Evolutionary conservation across 164 flowering plant genomes (phyloP).

Genomic region (Cinnamomum chago): DNA sequence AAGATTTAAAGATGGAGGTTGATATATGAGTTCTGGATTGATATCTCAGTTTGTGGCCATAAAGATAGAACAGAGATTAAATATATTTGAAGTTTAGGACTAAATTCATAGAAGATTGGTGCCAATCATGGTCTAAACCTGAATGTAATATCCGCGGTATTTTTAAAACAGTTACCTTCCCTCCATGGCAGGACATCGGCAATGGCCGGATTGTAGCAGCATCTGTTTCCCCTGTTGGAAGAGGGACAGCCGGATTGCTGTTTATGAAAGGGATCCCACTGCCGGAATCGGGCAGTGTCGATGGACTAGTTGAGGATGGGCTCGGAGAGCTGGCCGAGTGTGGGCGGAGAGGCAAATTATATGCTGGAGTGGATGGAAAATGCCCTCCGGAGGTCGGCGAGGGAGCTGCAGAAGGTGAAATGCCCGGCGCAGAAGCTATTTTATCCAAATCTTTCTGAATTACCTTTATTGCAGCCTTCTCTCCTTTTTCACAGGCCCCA

Average conservation of each 20-base stretch:
- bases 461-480: constrained; percentile 61
- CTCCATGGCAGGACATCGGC: constrained; percentile 42
- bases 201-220: constrained; percentile 67
- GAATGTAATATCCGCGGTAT: too few relatives aligned
- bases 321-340: constrained; percentile 34
- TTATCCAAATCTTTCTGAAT: constrained; percentile 17
- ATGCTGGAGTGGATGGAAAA: constrained; percentile 36
- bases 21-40: too few relatives aligned
- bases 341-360: background rate
- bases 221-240: constrained; percentile 88
- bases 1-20: too few relatives aligned
- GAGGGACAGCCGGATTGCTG: constrained; percentile 90
- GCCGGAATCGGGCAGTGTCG: constrained; percentile 38
- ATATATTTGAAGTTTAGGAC: too few relatives aligned
- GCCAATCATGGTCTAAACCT: too few relatives aligned
- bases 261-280: constrained; percentile 72
- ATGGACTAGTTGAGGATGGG: constrained; percentile 4
- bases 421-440: constrained; percentile 15
- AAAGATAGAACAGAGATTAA: too few relatives aligned
- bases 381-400: constrained; percentile 49
- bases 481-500: constrained; percentile 43
- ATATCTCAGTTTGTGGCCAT: too few relatives aligned
- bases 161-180: constrained; percentile 26
- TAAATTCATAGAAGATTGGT: too few relatives aligned
- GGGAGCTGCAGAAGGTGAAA: constrained; percentile 40